These are phyloP conservation scores for Agarophyton chilense DNA, from an alignment of 23 red algal species.

Conservation along the genomic window DNA sequence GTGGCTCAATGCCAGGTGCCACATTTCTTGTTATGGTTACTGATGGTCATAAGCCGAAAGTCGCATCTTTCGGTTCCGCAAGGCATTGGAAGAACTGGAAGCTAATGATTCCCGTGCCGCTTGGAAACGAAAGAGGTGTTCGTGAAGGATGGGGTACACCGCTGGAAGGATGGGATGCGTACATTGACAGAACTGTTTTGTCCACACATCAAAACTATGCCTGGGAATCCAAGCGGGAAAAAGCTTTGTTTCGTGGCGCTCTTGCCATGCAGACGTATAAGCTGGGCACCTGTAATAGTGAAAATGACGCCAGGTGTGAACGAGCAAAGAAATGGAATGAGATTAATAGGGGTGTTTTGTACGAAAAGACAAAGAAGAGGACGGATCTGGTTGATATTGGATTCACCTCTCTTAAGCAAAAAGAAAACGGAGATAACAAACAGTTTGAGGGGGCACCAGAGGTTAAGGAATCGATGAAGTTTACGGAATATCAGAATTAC, in stretches of 20 bases:
- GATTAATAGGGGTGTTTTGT: constrained; percentile 57
- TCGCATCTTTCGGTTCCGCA: constrained; percentile 55
- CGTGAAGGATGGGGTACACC: constrained; percentile 48
- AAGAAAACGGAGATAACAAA: not conserved
- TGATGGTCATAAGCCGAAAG: constrained; percentile 47
- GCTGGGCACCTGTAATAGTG: constrained; percentile 58
- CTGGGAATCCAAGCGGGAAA: constrained; percentile 53
- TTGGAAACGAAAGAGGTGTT: constrained; percentile 60
- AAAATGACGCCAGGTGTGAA: constrained; percentile 38
- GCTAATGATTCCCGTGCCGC: constrained; percentile 58
- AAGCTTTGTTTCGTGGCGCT: constrained; percentile 57
- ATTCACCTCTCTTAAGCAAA: constrained; percentile 41
- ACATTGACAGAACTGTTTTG: constrained; percentile 18
- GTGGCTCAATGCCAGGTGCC: constrained; percentile 17
- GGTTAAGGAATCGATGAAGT: not conserved
- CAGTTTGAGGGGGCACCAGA: constrained; percentile 37
- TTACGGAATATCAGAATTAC: constrained; percentile 56
- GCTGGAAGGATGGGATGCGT: constrained; percentile 66
- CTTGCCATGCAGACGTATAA: constrained; percentile 65
- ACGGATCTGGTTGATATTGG: constrained; percentile 55
- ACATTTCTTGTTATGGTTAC: constrained; percentile 71
- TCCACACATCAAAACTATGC: constrained; percentile 37
- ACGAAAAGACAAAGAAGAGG: constrained; percentile 6
- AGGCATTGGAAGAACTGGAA: constrained; percentile 69
- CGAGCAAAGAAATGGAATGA: constrained; percentile 46